A percentile compares a stretch with the other conserved stretches of the same genome.
phyloP scores from a whole-genome alignment of 2,329 filamentous ascomycete genomes.

The Xylariaceae sp. region DNA sequence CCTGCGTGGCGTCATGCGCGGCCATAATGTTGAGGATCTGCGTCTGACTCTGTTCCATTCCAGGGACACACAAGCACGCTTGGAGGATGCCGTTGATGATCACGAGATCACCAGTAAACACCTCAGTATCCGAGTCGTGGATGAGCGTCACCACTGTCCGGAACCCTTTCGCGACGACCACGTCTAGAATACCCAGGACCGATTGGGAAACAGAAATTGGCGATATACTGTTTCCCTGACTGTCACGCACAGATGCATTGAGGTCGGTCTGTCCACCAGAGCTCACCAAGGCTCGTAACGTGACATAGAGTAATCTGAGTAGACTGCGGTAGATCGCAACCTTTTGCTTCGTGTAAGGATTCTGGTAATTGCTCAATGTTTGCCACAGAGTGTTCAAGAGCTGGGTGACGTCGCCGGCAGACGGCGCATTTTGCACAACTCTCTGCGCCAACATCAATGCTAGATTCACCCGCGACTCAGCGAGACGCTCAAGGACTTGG shows the following conservation, averaged over 20 bases:
- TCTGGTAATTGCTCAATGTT: conserved; percentile 49
- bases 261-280: conserved; percentile 23
- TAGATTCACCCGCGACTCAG: conserved; percentile 71
- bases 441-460: conserved; percentile 77
- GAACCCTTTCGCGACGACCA: conserved; percentile 76
- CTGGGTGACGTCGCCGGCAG: conserved; percentile 47
- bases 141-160: conserved; percentile 73
- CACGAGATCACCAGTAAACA: conserved; percentile 73
- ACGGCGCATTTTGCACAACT: conserved; percentile 56
- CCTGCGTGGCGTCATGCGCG: conserved; percentile 68
- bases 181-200: conserved; percentile 73
- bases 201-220: conserved; percentile 51
- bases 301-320: conserved; percentile 78
- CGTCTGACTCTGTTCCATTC: conserved; percentile 64
- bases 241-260: conserved; percentile 25
- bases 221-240: conserved; percentile 31
- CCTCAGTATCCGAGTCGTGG: conserved; percentile 64
- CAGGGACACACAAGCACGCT: conserved; percentile 72
- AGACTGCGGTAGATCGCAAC: conserved; percentile 75
- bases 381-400: conserved; percentile 48
- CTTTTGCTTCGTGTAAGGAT: conserved; percentile 48
- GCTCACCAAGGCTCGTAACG: conserved; percentile 61
- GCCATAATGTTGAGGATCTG: conserved; percentile 67
- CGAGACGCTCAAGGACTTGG: conserved; percentile 73
- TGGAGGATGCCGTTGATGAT: conserved; percentile 86